Conservation (phyloP, 2,329 filamentous ascomycete species). For the Uncinocarpus reesii region DNA sequence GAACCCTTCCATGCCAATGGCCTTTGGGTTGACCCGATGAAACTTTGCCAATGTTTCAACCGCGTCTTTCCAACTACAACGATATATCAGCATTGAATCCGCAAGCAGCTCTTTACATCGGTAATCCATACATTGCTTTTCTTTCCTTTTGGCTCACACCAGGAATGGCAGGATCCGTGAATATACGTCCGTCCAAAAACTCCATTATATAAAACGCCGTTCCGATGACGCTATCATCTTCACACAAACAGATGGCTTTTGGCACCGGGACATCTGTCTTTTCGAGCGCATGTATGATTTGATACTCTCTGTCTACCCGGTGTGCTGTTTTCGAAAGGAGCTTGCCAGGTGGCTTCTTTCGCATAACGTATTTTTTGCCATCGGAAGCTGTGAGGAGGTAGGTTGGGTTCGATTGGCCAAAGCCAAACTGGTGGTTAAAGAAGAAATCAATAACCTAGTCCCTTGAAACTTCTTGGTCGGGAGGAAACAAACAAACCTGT, state of each 20-base stretch:
- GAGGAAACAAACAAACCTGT: conserved; percentile 55
- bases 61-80: conserved; percentile 64
- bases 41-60: conserved; percentile 74
- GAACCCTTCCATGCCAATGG: conserved; percentile 60
- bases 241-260: conserved; percentile 71
- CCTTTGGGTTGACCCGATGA: conserved; percentile 59
- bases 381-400: conserved; percentile 73
- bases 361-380: conserved; percentile 69
- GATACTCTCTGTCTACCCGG: conserved; percentile 91
- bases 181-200: conserved; percentile 85
- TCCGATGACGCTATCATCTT: conserved; percentile 68
- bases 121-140: conserved; percentile 50
- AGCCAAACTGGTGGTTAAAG: conserved; percentile 61
- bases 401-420: conserved; percentile 94
- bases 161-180: conserved; percentile 77
- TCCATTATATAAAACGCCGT: conserved; percentile 97
- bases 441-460: neutral
- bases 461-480: no score
- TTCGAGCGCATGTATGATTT: conserved; percentile 73
- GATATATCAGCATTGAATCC: neutral
- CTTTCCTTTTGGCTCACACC: conserved; percentile 59
- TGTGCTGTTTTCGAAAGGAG: conserved; percentile 90
- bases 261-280: conserved; percentile 77
- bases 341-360: conserved; percentile 95
- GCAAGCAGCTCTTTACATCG: neutral